A percentile compares a stretch with the other conserved stretches of the same genome.
These are phyloP conservation scores for Fusarium keratoplasticum DNA, from an alignment of 2,329 filamentous ascomycete species.

Conservation along the genomic window DNA sequence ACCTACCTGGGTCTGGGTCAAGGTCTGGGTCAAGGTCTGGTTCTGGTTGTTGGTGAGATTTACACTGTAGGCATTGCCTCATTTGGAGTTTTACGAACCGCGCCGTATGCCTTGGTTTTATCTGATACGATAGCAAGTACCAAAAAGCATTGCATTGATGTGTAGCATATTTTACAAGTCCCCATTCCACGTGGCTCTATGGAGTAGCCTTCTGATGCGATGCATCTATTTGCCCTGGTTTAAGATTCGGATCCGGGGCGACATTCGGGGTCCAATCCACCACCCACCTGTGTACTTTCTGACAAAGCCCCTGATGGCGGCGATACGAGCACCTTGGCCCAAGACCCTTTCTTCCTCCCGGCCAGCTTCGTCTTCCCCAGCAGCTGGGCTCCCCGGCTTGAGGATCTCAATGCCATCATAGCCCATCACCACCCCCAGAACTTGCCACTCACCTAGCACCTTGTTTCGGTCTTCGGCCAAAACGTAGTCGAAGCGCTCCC, in stretches of 20 bases:
- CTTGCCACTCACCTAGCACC: conserved; percentile 65
- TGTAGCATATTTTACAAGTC: conserved; percentile 18
- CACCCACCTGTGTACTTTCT: conserved; percentile 66
- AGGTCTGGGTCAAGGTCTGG: neutral
- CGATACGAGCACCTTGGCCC: conserved; percentile 58
- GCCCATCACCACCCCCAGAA: conserved; percentile 66
- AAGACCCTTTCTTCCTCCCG: conserved; percentile 49
- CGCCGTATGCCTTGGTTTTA: conserved; percentile 32
- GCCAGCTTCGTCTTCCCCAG: conserved; percentile 18
- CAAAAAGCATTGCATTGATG: conserved; percentile 16
- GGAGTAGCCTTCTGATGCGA: neutral
- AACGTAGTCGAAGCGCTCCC: conserved; percentile 73
- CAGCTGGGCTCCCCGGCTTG: conserved; percentile 55
- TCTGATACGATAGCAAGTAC: conserved; percentile 29
- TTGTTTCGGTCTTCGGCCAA: conserved; percentile 65
- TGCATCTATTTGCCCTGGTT: conserved; percentile 41
- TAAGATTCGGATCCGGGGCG: conserved; percentile 65
- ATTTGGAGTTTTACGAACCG: conserved; percentile 17
- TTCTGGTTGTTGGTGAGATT: conserved; percentile 20
- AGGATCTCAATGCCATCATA: conserved; percentile 70
- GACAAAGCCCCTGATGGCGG: conserved; percentile 53
- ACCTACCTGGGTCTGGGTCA: neutral
- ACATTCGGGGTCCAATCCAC: conserved; percentile 74
- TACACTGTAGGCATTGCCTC: conserved; percentile 15
- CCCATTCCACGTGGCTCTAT: neutral